Evolutionary conservation across 1,284 basidiomycete species (phyloP).

Genomic region (Omphalotus olearius): DNA sequence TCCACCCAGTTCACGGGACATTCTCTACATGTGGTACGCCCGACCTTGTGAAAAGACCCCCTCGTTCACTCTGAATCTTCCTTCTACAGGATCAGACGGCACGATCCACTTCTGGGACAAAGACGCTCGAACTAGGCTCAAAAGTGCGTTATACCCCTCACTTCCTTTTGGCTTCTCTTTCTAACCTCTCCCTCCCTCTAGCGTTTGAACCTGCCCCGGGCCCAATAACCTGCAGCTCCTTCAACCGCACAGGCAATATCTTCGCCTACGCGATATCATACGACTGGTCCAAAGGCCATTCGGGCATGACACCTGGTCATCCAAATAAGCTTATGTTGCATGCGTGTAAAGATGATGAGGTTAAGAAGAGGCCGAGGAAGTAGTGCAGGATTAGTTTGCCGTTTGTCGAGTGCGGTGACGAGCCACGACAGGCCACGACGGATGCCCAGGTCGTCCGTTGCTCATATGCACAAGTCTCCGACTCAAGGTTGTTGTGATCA

Average conservation of each 20-base stretch:
- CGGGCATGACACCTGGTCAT: slow-evolving; percentile 77
- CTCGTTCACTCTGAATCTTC: slow-evolving; percentile 14
- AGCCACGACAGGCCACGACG: too few species aligned
- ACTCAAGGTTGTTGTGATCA: too few species aligned
- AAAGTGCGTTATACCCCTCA: slow-evolving; percentile 50
- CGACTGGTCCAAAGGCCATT: slow-evolving; percentile 89
- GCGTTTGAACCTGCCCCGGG: slow-evolving; percentile 68
- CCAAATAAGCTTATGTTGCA: slow-evolving; percentile 90
- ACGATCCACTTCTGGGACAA: slow-evolving; percentile 90
- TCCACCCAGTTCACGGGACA: slow-evolving; percentile 91
- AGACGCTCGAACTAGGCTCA: slow-evolving; percentile 84
- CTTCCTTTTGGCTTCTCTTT: neutral
- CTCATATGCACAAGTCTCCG: too few species aligned
- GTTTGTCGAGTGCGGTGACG: too few species aligned
- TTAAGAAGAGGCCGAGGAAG: slow-evolving; percentile 64
- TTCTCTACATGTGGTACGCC: slow-evolving; percentile 87
- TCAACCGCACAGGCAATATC: slow-evolving; percentile 84
- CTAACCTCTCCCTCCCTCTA: slow-evolving; percentile 25
- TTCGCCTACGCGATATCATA: slow-evolving; percentile 89
- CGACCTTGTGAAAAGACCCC: slow-evolving; percentile 27
- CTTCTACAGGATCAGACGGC: slow-evolving; percentile 59
- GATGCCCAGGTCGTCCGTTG: too few species aligned
- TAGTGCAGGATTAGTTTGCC: slow-evolving; percentile 20
- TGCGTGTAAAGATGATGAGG: slow-evolving; percentile 86
- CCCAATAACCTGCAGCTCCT: slow-evolving; percentile 70